Evolutionary conservation across 345 rosid genomes (phyloP).

Genomic region (Dipteronia sinensis): DNA sequence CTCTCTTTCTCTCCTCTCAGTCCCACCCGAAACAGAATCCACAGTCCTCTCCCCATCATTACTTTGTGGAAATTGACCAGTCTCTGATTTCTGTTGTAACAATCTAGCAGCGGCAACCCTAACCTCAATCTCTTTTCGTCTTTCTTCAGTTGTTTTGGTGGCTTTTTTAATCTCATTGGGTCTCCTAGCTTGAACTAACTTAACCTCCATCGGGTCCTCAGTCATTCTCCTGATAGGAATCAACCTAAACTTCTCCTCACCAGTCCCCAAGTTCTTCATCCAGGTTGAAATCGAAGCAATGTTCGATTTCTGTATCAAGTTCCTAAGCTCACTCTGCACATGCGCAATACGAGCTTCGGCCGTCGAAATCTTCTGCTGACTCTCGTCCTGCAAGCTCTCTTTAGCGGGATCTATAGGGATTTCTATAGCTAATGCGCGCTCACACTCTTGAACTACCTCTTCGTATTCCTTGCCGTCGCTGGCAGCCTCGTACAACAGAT

Average conservation of each 20-base stretch:
- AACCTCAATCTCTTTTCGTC: constrained; percentile 94
- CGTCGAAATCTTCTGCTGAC: constrained; percentile 66
- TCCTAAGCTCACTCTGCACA: constrained; percentile 74
- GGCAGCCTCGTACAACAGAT: constrained; percentile 80
- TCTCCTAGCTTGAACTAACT: constrained; percentile 69
- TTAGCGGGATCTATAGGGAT: constrained; percentile 87
- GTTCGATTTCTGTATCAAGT: constrained; percentile 72
- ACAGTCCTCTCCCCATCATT: constrained; percentile 36
- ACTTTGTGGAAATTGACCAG: constrained; percentile 26
- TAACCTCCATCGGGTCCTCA: constrained; percentile 89
- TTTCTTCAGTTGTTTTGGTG: constrained; percentile 85
- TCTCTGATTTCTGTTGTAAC: constrained; percentile 81
- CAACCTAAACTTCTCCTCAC: constrained; percentile 77
- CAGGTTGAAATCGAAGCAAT: constrained; percentile 72
- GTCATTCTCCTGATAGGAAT: constrained; percentile 71
- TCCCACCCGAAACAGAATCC: constrained; percentile 41
- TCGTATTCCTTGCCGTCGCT: constrained; percentile 79
- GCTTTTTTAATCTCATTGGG: constrained; percentile 96
- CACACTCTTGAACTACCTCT: constrained; percentile 83
- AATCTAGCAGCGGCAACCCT: constrained; percentile 89
- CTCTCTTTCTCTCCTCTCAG: constrained; percentile 63
- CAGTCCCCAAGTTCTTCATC: constrained; percentile 84
- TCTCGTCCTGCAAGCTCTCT: constrained; percentile 86
- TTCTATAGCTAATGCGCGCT: constrained; percentile 72
- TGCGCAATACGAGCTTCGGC: constrained; percentile 77